These are phyloP conservation scores for Pseudocercospora cruenta DNA, from an alignment of 2,329 filamentous ascomycete species.

Conservation along the genomic window DNA sequence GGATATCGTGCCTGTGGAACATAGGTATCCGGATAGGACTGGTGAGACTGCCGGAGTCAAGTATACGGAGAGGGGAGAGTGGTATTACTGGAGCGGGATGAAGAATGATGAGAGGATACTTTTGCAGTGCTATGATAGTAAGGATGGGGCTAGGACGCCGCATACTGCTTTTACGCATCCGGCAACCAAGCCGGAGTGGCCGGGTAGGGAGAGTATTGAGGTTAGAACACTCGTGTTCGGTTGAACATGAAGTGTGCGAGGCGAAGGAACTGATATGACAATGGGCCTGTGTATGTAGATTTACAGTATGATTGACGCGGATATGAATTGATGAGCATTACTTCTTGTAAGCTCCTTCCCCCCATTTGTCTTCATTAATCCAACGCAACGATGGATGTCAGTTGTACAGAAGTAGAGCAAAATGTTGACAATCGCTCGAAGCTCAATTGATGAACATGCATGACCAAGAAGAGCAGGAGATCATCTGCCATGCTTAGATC, in stretches of 20 bases:
- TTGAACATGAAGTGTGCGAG: too few species aligned
- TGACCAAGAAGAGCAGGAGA: too few species aligned
- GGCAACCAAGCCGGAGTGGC: conserved; percentile 66
- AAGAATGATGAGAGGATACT: conserved; percentile 60
- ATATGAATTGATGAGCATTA: background rate
- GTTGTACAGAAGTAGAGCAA: too few species aligned
- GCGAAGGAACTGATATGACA: too few species aligned
- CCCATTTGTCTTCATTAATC: too few species aligned
- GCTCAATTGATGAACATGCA: too few species aligned
- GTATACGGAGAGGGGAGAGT: conserved; percentile 65
- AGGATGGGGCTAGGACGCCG: conserved; percentile 52
- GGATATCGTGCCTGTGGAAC: conserved; percentile 73
- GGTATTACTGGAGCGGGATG: conserved; percentile 83
- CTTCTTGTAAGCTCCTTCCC: too few species aligned
- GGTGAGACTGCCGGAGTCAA: conserved; percentile 75
- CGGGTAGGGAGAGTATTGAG: conserved; percentile 82
- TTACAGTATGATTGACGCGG: background rate
- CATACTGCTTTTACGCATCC: conserved; percentile 82
- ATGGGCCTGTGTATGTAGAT: too few species aligned
- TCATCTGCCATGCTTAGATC: too few species aligned
- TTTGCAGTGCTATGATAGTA: conserved; percentile 54
- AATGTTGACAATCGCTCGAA: too few species aligned
- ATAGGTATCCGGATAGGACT: conserved; percentile 70
- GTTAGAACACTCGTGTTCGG: conserved; percentile 80
- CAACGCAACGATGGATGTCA: too few species aligned